Base-by-base conservation (phyloP, 345 rosid genomes). In the Ceriops decandra region DNA sequence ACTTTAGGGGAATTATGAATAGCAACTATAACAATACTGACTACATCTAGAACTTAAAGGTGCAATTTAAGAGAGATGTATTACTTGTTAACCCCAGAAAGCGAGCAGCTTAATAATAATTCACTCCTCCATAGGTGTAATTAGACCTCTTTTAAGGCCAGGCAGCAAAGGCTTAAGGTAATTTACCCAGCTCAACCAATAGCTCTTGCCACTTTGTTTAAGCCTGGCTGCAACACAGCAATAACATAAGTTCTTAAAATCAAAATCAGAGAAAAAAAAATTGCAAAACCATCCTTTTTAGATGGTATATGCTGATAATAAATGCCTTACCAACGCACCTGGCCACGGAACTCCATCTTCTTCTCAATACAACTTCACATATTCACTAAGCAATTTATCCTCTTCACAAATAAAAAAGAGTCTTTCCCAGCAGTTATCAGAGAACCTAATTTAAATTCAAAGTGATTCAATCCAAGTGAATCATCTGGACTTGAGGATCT, bases 311-410 rank as follows among this genome's bases (percentile, higher is more conserved):
- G 8, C 36, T 27, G 15, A 9, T 42, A 21, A 59, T 52, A 9
- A 46, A 9, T 42, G 6, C 33, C 10, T 64, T 83, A 90, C 98
- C 98, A 61, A 90, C 68, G 57, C 72, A 79, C 64, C 72, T 88
- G 68, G 92, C 72, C 4, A 90, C 89, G 38, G 89, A 82, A 69
- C 88, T 89, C 98, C 98, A 90, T 73, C 90, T 79, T 76, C 97
- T 58, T 87, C 97, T 16, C 96, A 93, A 73, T 84, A 79, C 56
- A 73, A 58, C 52, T 69, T 76, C n/a, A 89, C 86, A 76, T 89
- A 77, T 65, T 85, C 84, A 5, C 21, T 66, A 2, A 93, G 86
- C 72, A 90, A 67, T 73, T 77, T 85, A 66, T 93, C 98, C 69
- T 87, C 98, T 78, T 87, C 86, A 52, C 87, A 82, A 71, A 24